Conservation (phyloP, 352 stramenopile species). For the Pythium volutum region DNA sequence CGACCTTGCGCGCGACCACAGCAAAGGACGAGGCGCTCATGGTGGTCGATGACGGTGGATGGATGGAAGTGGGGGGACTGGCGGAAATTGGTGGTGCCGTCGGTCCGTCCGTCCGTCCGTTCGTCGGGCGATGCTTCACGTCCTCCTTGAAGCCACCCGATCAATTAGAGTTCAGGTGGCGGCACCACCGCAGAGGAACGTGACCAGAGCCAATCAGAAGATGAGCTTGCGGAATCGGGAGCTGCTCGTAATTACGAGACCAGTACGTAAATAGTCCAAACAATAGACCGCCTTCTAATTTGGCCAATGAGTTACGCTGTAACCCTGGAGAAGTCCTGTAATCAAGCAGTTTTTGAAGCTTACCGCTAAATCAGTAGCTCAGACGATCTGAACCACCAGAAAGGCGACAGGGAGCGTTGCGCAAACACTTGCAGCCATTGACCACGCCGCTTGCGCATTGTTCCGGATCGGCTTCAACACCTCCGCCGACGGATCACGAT, state of each 20-base stretch:
- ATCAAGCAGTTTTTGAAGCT: neutral
- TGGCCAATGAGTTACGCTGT: neutral
- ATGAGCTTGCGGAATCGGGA: neutral
- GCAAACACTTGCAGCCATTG: too few species aligned
- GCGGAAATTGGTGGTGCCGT: slow-evolving; percentile 18
- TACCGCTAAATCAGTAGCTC: neutral
- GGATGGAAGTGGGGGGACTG: neutral
- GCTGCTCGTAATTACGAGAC: slow-evolving; percentile 9
- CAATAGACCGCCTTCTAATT: slow-evolving; percentile 2
- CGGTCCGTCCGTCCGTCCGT: neutral
- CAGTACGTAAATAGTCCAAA: slow-evolving; percentile 8
- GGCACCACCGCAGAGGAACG: slow-evolving; percentile 10
- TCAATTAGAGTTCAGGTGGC: neutral
- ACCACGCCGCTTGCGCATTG: too few species aligned
- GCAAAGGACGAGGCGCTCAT: slow-evolving; percentile 14
- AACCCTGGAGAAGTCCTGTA: too few species aligned
- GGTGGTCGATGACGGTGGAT: neutral
- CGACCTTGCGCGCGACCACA: slow-evolving; percentile 49
- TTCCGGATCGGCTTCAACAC: too few species aligned
- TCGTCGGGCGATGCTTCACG: neutral
- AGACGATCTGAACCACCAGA: slow-evolving; percentile 11
- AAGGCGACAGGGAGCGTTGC: too few species aligned
- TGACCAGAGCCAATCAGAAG: slow-evolving; percentile 6
- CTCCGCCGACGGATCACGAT: too few species aligned
- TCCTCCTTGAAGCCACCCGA: slow-evolving; percentile 6